Conservation (phyloP, 257 asterid species). For the Solanum infundibuliforme region DNA sequence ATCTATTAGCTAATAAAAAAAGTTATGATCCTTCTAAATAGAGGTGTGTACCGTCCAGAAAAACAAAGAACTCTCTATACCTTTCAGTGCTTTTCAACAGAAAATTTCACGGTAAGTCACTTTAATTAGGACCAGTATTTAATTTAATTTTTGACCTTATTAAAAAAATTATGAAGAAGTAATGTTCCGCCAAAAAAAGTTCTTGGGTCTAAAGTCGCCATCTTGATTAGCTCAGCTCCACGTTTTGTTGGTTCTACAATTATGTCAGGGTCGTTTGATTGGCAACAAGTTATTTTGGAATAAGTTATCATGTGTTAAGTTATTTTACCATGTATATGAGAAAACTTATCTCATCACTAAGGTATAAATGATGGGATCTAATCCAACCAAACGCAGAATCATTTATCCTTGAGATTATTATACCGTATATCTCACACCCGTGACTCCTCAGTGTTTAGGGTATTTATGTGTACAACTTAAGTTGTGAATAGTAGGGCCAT, state of each 20-base stretch:
- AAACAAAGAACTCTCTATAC: background rate
- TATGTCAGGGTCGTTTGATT: background rate
- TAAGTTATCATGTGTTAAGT: no score
- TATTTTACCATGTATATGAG: no score
- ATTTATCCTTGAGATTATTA: background rate
- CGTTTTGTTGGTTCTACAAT: background rate
- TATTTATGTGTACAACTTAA: background rate
- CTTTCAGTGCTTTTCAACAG: background rate
- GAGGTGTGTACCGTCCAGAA: background rate
- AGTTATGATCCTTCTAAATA: background rate
- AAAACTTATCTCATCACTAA: no score
- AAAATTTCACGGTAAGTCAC: background rate
- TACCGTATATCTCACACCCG: background rate
- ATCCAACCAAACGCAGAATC: no score
- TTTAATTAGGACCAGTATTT: background rate
- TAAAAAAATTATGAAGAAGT: background rate
- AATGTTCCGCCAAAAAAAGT: background rate
- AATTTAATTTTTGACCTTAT: background rate
- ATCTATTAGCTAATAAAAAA: background rate
- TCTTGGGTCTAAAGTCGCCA: background rate
- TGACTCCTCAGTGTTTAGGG: background rate
- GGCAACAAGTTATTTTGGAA: accelerated
- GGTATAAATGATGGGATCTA: background rate
- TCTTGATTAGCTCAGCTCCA: background rate
- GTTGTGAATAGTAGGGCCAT: background rate